phyloP scores from a whole-genome alignment of 2,329 filamentous ascomycete genomes.

The Didymella lethalis region DNA sequence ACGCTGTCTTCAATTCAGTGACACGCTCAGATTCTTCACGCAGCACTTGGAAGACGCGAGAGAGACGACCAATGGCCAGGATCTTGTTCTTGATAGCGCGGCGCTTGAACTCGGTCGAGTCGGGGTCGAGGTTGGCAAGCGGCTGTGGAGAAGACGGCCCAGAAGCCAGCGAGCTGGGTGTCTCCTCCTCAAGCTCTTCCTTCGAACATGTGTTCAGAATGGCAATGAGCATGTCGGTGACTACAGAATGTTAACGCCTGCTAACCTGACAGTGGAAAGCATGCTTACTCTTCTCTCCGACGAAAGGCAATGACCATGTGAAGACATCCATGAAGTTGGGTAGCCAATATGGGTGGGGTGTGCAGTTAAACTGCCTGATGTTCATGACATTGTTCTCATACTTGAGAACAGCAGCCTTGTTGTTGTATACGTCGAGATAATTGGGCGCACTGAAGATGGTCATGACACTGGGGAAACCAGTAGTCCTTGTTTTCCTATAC shows the following conservation, averaged over 20 bases:
- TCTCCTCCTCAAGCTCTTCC: constrained; percentile 90
- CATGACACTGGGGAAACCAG: constrained; percentile 99
- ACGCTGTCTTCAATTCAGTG: constrained; percentile 96
- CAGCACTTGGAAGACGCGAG: constrained; percentile 96
- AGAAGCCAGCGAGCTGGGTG: constrained; percentile 74
- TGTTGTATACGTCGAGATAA: constrained; percentile 99
- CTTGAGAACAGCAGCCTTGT: constrained; percentile 98
- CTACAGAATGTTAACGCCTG: constrained; percentile 39
- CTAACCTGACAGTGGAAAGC: rapidly evolving
- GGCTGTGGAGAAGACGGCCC: constrained; percentile 77
- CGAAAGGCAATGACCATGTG: constrained; percentile 99
- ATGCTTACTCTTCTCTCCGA: constrained; percentile 79
- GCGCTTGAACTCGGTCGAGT: constrained; percentile 91
- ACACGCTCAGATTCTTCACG: constrained; percentile 97
- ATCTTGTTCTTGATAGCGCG: constrained; percentile 99
- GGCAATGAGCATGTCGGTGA: constrained; percentile 98
- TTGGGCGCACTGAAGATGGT: constrained; percentile 99
- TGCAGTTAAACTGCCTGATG: constrained; percentile 99
- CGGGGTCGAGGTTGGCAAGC: constrained; percentile 70
- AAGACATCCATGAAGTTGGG: constrained; percentile 99
- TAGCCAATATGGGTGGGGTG: constrained; percentile 98
- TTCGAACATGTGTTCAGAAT: constrained; percentile 99
- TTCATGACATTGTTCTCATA: constrained; percentile 99
- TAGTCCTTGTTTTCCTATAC: constrained; percentile 98
- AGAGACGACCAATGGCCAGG: constrained; percentile 92